Base-by-base conservation (phyloP, 805 yeast genomes). In the Lipomyces yamadae region DNA sequence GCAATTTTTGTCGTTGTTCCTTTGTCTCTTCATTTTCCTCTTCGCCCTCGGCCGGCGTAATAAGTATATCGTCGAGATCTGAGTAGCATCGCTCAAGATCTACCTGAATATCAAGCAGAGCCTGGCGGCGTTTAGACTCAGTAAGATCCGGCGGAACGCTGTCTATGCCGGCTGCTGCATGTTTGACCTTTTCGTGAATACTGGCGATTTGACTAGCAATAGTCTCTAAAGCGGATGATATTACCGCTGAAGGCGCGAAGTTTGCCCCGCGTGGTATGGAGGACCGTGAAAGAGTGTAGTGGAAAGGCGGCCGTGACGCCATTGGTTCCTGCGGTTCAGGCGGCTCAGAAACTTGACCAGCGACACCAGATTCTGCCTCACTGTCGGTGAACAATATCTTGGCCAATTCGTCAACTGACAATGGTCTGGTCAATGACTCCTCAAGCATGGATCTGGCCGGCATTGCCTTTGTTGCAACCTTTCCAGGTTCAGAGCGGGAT, bases 41-140 rank as follows among this genome's bases (percentile, higher is more conserved):
- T 18, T 65, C 69, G 33, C 30, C 63, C 2, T 15, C 69, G 2
- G 70, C 56, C 15, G 64, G 56, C 32, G 66, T 33, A 30, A 68
- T 39, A 34, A 60, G 56, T 42, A 72, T 72, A 24, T 64, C 74
- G 32, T 72, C 74, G 10, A 72, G 67, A 45, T 72, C 72, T 30
- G 74, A 72, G 61, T 72, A 72, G 29, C 67, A 60, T n/a, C 61
- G 57, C 58, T 72, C 74, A n/a, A 72, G 70, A 52, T 68, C 68
- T 10, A 61, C 52, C 45, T 72, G 70, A 33, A 70, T 67, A 34
- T 48, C 60, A 15, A 67, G 58, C n/a, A 72, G 56, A 10, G 33
- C 32, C 39, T 56, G 32, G 30, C 64, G 60, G 35, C 39, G 45
- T 13, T 34, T 58, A 11, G 61, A 18, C 42, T 56, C 62, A 15